Evolutionary conservation across 78 protist species (phyloP), one percentile per base, ranked within the genome.

Genomic region (Salpingoeca rosetta): DNA sequence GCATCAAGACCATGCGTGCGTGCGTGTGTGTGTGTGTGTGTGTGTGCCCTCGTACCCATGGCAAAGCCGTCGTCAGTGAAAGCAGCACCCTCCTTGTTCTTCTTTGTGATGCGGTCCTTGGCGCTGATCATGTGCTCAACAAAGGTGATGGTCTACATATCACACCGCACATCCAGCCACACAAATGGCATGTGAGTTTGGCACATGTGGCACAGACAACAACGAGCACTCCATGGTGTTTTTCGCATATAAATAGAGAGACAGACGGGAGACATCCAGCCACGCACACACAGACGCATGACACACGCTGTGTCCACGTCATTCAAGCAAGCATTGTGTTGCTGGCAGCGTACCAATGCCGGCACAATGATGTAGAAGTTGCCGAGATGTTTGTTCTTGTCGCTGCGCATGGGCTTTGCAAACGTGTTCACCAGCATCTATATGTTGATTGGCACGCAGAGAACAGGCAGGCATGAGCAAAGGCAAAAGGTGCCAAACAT

Each of bases 1-100:
- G 82, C 7, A 38, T 24, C 3, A 38, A 10, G 42, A 43, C 24
- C 11, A 80, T n/a, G n/a, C n/a, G n/a, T n/a, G n/a, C n/a, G n/a
- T n/a, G n/a, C n/a, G n/a, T n/a, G n/a, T n/a, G n/a, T n/a, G n/a
- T n/a, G n/a, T n/a, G n/a, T n/a, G n/a, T n/a, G n/a, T n/a, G n/a
- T n/a, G n/a, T n/a, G n/a, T n/a, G n/a, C n/a, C n/a, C n/a, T 35
- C 84, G 74, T 11, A 90, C 95, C 97, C 76, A 97, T 83, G 1
- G 98, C 98, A 87, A 97, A 97, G n/a, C 99, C 99, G 73, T 97
- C 99, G 84, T 97, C 98, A 1, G 93, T 86, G 84, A 96, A 96
- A 22, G 84, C 75, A 1, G 89, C 91, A 3, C 91, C 79, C 0
- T 84, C 80, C 78, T 82, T 79, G 57, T 85, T 76, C 83, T 91